A percentile compares a stretch with the other conserved stretches of the same genome.
These are phyloP conservation scores for Chrysoporthe puriensis DNA, from an alignment of 2,329 filamentous ascomycete genomes.

Conservation along the genomic window DNA sequence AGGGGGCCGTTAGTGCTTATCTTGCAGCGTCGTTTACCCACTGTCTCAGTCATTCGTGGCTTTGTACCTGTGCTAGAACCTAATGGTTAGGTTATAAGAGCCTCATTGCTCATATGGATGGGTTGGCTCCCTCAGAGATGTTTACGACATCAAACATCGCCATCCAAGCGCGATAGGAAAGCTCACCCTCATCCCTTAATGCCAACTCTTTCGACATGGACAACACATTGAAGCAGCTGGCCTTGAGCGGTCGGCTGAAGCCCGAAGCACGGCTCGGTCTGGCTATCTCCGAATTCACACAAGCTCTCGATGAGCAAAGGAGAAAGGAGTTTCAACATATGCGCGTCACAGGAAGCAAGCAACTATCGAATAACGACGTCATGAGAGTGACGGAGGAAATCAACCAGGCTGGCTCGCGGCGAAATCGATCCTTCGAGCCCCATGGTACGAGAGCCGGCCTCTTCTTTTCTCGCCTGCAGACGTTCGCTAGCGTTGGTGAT, in stretches of 20 bases:
- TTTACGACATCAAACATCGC: too few species aligned
- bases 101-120: neutral
- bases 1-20: neutral
- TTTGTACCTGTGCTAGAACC: neutral
- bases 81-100: neutral
- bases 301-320: neutral
- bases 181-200: too few species aligned
- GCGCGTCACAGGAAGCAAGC: neutral
- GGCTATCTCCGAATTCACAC: constrained; percentile 7
- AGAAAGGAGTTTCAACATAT: neutral
- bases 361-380: constrained; percentile 8
- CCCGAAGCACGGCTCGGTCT: constrained; percentile 11
- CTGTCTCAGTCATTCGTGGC: neutral
- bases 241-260: constrained; percentile 14
- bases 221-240: neutral
- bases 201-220: neutral
- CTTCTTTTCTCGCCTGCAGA: constrained; percentile 26
- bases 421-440: constrained; percentile 14
- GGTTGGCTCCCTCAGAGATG: neutral
- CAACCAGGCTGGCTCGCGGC: constrained; percentile 26
- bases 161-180: neutral
- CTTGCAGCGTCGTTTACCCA: neutral
- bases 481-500: constrained; percentile 22
- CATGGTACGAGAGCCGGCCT: constrained; percentile 20
- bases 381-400: constrained; percentile 29